Base-by-base conservation (phyloP, 495 filamentous ascomycete genomes). In the Haplographium delicatum region DNA sequence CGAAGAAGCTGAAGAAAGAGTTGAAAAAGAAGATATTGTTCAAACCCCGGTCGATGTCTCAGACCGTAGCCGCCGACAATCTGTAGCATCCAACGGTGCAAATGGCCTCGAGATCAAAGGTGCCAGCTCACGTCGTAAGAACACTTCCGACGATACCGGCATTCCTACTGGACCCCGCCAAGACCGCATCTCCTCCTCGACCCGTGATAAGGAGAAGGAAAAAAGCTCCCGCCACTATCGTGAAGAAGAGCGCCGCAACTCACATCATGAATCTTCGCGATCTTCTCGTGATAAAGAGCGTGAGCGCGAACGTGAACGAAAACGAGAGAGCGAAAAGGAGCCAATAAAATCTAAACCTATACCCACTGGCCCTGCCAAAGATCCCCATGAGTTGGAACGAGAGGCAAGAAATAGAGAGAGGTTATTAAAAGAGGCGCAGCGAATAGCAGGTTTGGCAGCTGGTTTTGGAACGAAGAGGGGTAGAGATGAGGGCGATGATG, bases 371-470 rank as follows among this genome's bases (percentile, higher is more conserved):
- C 9, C 48, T 37, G 48, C n/a, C 38, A 62, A 65, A 55, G 85
- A 95, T 61, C 81, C 83, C 0, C 83, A 91, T 58, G 84, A 85
- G 0, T 68, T 84, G 1, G 89, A 91, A 60, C 82, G 89, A 13
- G 85, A 89, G 62, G 81, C 81, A 10, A 74, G 86, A 11, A 83
- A 89, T 51, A 73, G 85, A 9, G 89, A 91, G 62, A 75, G 89
- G 9, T 64, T 91, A 37, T 71, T 86, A 5, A 86, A 87, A 53
- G 89, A 94, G 63, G 76, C 88, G 41, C 81, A 90, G 64, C 80
- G 85, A 15, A 83, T 88, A 39, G 81, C 80, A 2, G 72, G 65
- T n/a, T 58, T 74, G 44, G 56, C 65, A 26, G 60, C 63, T 46
- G 37, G 57, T 25, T 47, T 30, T 1, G 57, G 67, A 53, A 55